Conservation (phyloP, 345 rosid species). For the Streptanthus diversifolius region DNA sequence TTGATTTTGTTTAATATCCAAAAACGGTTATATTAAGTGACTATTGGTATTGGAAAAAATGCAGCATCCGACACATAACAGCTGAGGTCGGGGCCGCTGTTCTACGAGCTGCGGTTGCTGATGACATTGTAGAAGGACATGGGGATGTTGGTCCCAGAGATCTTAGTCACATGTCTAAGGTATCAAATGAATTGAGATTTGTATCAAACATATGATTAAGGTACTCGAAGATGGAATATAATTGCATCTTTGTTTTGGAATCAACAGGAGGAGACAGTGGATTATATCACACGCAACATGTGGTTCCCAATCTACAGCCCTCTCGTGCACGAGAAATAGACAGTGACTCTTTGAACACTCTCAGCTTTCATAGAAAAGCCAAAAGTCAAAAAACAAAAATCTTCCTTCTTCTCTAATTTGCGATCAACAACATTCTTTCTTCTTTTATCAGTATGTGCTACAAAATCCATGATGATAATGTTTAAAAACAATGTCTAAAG, state of each 20-base stretch:
- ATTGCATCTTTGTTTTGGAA: background rate
- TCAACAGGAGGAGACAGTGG: conserved; percentile 81
- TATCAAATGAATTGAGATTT: conserved; percentile 22
- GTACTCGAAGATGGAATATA: background rate
- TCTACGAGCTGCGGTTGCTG: conserved; percentile 73
- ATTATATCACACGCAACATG: conserved; percentile 60
- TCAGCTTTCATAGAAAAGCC: conserved; percentile 21
- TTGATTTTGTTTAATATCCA: background rate
- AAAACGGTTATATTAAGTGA: background rate
- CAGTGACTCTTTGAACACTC: background rate
- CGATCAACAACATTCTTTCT: conserved; percentile 17
- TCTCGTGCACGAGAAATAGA: conserved; percentile 84
- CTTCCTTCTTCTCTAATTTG: background rate
- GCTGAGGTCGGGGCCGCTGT: conserved; percentile 97
- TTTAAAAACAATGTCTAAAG: conserved; percentile 9
- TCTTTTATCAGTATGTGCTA: background rate
- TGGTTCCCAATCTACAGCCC: conserved; percentile 95
- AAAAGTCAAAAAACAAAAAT: background rate
- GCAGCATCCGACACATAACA: conserved; percentile 89
- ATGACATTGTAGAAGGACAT: conserved; percentile 82
- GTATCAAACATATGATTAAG: background rate
- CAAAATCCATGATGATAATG: background rate
- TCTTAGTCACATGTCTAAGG: conserved; percentile 79
- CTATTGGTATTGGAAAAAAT: conserved; percentile 12
- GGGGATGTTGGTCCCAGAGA: conserved; percentile 69